Evolutionary conservation across 345 rosid species (phyloP), one percentile per base, ranked within the genome.

Genomic region (Trapa incisa): DNA sequence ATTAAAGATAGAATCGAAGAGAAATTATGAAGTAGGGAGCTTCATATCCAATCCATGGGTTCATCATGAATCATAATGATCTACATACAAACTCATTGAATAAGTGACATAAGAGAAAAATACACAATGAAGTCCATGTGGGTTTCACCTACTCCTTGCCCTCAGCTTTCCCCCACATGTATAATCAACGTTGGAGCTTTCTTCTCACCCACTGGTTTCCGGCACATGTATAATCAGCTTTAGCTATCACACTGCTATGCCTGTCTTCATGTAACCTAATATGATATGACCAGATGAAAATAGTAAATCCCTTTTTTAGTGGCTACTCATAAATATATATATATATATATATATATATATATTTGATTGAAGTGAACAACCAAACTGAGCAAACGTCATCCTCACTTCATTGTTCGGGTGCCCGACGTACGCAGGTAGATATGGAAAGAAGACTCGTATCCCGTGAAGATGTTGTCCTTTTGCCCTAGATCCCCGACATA

Each of bases 401-500:
- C 29, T 22, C 29, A 22, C 29, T 22, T 22, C 29, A 22, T 22
- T 22, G 29, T 22, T 22, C 29, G 29, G 29, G 29, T 22, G 29
- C 29, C 29, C 43, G 4, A 3, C 48, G 48, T 7, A 45, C 48
- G 48, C 11, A 7, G 8, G 17, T 6, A 50, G 54, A 50, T 17
- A 11, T 41, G 12, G 16, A 50, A 50, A 14, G 54, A 50, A 35
- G 11, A n/a, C 22, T 0, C 29, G 60, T 6, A 54, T n/a, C 60
- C 60, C 60, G 60, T n/a, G 60, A 54, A 8, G 33, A 68, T 65
- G 66, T 69, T 79, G 80, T 80, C 79, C 76, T 69, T 61, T 83
- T 68, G 75, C 71, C 82, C 74, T 61, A 16, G 71, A 65, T 64
- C 60, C 75, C 83, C 79, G 82, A 75, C 85, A 78, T 53, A 36